phyloP scores from a whole-genome alignment of 2,329 filamentous ascomycete genomes.

The Alternaria ethzedia region DNA sequence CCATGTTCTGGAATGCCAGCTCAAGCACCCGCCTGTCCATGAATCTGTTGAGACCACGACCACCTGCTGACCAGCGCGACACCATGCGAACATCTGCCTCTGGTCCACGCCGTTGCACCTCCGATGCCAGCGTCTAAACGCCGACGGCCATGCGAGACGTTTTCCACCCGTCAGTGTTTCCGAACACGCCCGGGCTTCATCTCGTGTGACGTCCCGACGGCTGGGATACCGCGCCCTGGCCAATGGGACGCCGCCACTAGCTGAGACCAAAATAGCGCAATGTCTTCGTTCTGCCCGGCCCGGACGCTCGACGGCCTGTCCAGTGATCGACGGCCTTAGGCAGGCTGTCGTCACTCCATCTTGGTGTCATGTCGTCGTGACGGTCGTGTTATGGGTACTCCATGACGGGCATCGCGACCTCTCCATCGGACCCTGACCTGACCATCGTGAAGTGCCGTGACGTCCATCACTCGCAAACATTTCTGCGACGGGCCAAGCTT shows the following conservation, averaged over 20 bases:
- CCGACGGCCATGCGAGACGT: slow-evolving; percentile 12
- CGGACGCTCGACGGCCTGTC: slow-evolving; percentile 7
- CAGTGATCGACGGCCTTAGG: slow-evolving; percentile 15
- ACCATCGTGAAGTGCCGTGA: background rate
- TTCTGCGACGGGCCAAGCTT: slow-evolving; percentile 31
- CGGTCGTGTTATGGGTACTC: background rate
- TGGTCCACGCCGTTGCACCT: background rate
- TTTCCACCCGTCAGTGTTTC: slow-evolving; percentile 6
- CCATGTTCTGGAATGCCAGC: slow-evolving; percentile 31
- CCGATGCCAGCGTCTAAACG: slow-evolving; percentile 5
- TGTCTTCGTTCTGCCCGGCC: slow-evolving; percentile 9
- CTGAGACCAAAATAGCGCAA: slow-evolving; percentile 17
- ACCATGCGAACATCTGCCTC: background rate
- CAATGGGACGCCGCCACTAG: slow-evolving; percentile 6
- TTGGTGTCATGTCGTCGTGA: slow-evolving; percentile 5
- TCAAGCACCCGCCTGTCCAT: background rate
- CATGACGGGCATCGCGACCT: background rate
- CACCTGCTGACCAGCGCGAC: background rate
- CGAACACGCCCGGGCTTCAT: slow-evolving; percentile 12
- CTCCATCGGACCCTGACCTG: background rate
- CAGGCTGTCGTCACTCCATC: slow-evolving; percentile 17
- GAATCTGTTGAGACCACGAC: slow-evolving; percentile 1
- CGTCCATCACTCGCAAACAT: slow-evolving; percentile 26
- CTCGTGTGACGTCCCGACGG: slow-evolving; percentile 13
- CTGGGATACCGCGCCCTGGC: background rate